Percentiles rank a stretch among this genome's conserved stretches.
These are phyloP conservation scores for Heritiera littoralis DNA, from an alignment of 345 rosid species.

Conservation along the genomic window DNA sequence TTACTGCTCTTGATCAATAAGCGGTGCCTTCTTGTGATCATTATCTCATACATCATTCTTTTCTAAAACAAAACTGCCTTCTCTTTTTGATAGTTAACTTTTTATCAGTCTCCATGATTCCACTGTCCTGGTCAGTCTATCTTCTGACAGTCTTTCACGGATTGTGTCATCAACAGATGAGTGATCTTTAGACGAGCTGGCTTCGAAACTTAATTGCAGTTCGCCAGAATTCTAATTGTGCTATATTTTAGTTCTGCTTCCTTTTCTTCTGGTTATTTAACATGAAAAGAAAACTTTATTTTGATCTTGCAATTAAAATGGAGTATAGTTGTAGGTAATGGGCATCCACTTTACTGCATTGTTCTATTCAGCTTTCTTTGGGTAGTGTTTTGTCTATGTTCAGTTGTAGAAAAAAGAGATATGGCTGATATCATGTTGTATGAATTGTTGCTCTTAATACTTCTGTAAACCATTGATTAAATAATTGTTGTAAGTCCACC, in stretches of 20 bases:
- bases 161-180: constrained; percentile 97
- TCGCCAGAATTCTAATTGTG: background rate
- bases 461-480: background rate
- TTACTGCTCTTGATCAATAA: constrained; percentile 1
- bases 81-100: background rate
- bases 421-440: background rate
- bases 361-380: background rate
- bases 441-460: background rate
- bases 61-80: background rate
- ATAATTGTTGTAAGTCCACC: background rate
- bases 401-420: constrained; percentile 5
- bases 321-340: too few species aligned
- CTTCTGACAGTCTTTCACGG: constrained; percentile 97
- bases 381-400: constrained; percentile 1
- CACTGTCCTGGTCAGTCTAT: constrained; percentile 63
- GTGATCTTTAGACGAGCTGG: constrained; percentile 24
- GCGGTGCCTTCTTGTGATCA: background rate
- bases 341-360: background rate
- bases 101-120: constrained; percentile 77
- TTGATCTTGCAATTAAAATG: too few species aligned
- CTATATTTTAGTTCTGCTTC: background rate
- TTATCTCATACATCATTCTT: background rate
- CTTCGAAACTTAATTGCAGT: background rate
- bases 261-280: background rate
- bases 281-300: background rate